These are phyloP conservation scores for Hymenoscyphus salicellus DNA, from an alignment of 2,329 filamentous ascomycete genomes.

Conservation along the genomic window DNA sequence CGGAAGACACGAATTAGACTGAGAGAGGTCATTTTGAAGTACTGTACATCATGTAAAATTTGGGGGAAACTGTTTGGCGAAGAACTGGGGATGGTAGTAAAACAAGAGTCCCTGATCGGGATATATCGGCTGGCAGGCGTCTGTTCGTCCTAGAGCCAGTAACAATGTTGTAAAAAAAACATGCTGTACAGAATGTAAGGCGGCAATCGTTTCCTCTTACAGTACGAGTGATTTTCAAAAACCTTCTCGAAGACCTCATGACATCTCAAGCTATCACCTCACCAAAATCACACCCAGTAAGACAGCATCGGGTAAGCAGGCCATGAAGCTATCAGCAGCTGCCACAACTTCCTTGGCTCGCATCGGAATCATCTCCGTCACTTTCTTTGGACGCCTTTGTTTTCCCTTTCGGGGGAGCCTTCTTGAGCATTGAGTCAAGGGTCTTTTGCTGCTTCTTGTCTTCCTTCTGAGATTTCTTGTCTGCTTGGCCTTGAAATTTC, in stretches of 20 bases:
- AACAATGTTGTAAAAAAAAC: not conserved
- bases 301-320: not conserved
- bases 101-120: not conserved
- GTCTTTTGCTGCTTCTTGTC: slow-evolving; percentile 36
- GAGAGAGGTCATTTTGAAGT: not conserved
- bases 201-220: not conserved
- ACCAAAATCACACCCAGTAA: not conserved
- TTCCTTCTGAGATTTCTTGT: slow-evolving; percentile 56
- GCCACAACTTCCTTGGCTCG: slow-evolving; percentile 30
- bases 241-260: not conserved
- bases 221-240: slow-evolving; percentile 1
- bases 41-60: not conserved
- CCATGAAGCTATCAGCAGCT: slow-evolving; percentile 18
- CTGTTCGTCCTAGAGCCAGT: not conserved
- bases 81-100: not conserved
- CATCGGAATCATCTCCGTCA: slow-evolving; percentile 21
- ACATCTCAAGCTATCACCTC: not conserved
- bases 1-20: not conserved
- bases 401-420: slow-evolving; percentile 38
- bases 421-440: slow-evolving; percentile 40
- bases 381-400: slow-evolving; percentile 39
- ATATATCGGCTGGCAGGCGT: not conserved
- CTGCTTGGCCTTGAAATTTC: slow-evolving; percentile 74
- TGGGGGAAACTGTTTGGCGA: not conserved
- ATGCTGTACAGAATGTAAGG: slow-evolving; percentile 2